Evolutionary conservation across 192 early-diverging fungal genomes (phyloP).

Genomic region (Coemansia sp.): DNA sequence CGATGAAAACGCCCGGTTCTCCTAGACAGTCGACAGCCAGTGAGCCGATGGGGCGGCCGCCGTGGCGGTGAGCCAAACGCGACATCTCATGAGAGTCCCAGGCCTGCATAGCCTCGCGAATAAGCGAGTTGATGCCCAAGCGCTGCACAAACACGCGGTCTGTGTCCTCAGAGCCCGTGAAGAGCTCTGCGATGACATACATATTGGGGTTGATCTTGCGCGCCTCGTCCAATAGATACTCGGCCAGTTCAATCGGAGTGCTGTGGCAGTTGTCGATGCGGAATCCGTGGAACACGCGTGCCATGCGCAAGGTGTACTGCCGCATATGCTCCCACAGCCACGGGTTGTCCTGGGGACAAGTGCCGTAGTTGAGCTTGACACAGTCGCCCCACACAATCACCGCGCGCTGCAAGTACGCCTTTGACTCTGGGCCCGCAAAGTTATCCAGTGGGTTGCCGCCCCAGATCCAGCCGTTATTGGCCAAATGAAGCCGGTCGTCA

Average conservation of each 20-base stretch:
- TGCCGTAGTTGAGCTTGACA: constrained; percentile 96
- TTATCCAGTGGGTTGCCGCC: constrained; percentile 87
- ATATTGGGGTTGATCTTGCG: constrained; percentile 84
- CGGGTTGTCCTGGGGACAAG: constrained; percentile 79
- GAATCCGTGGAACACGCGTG: constrained; percentile 90
- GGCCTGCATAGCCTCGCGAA: constrained; percentile 98
- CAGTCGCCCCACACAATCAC: constrained; percentile 99
- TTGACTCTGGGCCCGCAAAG: constrained; percentile 87
- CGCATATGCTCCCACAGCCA: constrained; percentile 97
- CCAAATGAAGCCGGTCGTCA: constrained; percentile 73
- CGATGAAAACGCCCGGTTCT: constrained; percentile 46
- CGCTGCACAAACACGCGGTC: constrained; percentile 91
- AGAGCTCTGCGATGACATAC: constrained; percentile 97
- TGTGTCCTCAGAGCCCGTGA: constrained; percentile 95
- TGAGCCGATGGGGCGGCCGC: constrained; percentile 88
- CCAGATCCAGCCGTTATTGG: constrained; percentile 98
- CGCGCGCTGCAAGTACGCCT: constrained; percentile 90
- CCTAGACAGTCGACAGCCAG: constrained; percentile 75
- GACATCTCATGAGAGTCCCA: constrained; percentile 92
- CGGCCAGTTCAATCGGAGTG: constrained; percentile 92
- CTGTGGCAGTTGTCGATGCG: constrained; percentile 99
- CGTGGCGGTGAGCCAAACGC: constrained; percentile 86
- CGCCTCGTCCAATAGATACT: constrained; percentile 89
- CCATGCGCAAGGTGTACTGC: constrained; percentile 87
- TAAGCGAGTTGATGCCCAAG: constrained; percentile 95